Percentiles rank a stretch among this genome's conserved stretches.
Evolutionary conservation across 225 moss, liverwort and hornwort species (phyloP).

Genomic region (Physcomitrium patens): DNA sequence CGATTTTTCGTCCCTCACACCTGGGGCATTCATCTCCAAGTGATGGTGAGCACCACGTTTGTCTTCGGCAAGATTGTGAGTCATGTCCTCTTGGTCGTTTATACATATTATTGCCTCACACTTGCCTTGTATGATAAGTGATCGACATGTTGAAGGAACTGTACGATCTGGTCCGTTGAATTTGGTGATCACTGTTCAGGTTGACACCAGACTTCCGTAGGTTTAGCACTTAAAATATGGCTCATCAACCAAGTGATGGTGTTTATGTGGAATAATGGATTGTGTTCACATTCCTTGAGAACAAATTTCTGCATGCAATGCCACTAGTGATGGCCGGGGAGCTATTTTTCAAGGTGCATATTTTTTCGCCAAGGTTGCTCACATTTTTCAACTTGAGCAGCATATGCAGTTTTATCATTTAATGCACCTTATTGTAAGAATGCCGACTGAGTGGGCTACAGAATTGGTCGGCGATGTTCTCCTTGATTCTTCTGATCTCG

Average conservation of each 20-base stretch:
- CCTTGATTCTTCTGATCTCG: slow-evolving; percentile 29
- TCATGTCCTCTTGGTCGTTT: slow-evolving; percentile 20
- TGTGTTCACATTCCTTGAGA: slow-evolving; percentile 27
- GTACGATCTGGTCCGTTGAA: slow-evolving; percentile 32
- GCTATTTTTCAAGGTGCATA: slow-evolving; percentile 24
- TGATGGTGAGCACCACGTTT: slow-evolving; percentile 38
- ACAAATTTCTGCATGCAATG: slow-evolving; percentile 23
- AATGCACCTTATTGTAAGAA: slow-evolving; percentile 14
- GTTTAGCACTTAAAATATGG: slow-evolving; percentile 24
- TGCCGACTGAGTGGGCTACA: slow-evolving; percentile 19
- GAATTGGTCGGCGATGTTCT: slow-evolving; percentile 23
- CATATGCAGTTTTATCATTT: slow-evolving; percentile 26
- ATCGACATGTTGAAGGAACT: slow-evolving; percentile 33
- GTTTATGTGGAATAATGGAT: slow-evolving; percentile 33
- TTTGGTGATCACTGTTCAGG: slow-evolving; percentile 31
- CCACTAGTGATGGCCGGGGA: slow-evolving; percentile 18
- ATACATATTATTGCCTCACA: slow-evolving; percentile 21
- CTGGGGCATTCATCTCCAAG: slow-evolving; percentile 64
- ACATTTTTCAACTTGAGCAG: slow-evolving; percentile 30
- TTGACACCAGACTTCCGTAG: slow-evolving; percentile 16
- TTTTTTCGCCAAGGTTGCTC: slow-evolving; percentile 6
- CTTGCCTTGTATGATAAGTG: slow-evolving; percentile 18
- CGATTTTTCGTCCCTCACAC: slow-evolving; percentile 67
- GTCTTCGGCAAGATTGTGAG: slow-evolving; percentile 16
- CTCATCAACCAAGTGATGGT: slow-evolving; percentile 21